Evolutionary conservation across 1,284 basidiomycete species (phyloP).

Genomic region (Austropuccinia psidii): DNA sequence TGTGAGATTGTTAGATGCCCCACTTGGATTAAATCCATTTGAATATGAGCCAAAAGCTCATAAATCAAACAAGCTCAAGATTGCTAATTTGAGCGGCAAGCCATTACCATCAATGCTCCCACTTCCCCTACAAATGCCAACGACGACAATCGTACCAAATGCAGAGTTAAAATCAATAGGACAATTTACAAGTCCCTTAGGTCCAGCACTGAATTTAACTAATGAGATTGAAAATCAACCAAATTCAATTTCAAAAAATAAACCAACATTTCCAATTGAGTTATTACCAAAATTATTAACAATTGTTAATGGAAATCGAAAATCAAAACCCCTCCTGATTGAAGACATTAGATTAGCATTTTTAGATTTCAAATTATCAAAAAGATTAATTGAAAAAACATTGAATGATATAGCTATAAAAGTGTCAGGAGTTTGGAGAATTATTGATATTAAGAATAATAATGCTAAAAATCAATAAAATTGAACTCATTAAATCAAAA

Average conservation of each 20-base stretch:
- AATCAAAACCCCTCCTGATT: constrained; percentile 13
- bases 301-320: constrained; percentile 8
- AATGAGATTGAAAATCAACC: neutral
- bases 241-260: neutral
- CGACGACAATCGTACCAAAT: neutral
- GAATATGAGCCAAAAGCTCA: constrained; percentile 4
- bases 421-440: constrained; percentile 13
- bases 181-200: neutral
- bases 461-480: too few relatives aligned
- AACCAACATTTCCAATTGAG: neutral
- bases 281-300: constrained; percentile 5
- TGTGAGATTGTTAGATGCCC: constrained; percentile 10
- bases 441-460: neutral
- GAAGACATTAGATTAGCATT: constrained; percentile 24
- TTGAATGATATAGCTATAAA: neutral
- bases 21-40: constrained; percentile 29
- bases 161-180: neutral
- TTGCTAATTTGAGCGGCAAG: neutral
- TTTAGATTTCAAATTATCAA: neutral
- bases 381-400: constrained; percentile 26
- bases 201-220: neutral
- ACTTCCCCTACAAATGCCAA: neutral
- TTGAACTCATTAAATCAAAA: too few relatives aligned
- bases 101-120: neutral
- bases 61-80: constrained; percentile 5